These are phyloP conservation scores for Eimeria sp. DNA, from an alignment of 169 alveolate species.

Conservation along the genomic window DNA sequence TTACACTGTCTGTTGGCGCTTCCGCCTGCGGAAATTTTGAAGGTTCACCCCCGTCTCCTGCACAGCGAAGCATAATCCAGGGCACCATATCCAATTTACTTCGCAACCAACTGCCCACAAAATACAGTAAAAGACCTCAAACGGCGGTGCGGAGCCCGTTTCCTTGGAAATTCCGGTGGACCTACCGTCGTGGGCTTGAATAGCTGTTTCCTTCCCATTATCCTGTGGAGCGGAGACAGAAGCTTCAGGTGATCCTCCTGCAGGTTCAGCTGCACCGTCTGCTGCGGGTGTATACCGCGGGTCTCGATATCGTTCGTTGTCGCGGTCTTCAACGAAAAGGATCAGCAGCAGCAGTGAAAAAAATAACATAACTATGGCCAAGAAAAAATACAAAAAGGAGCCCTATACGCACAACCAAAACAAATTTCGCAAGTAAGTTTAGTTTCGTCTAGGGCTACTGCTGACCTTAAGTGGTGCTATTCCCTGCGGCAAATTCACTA, in stretches of 20 bases:
- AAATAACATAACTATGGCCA: conserved; percentile 33
- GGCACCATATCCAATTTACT: background rate
- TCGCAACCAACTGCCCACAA: background rate
- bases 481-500: background rate
- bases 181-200: background rate
- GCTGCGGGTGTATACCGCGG: conserved; percentile 1
- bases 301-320: background rate
- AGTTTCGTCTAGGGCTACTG: background rate
- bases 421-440: background rate
- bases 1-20: background rate
- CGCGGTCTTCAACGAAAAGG: conserved; percentile 18
- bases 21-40: background rate
- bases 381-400: background rate
- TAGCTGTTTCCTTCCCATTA: background rate
- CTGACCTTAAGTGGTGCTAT: background rate
- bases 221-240: background rate
- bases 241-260: background rate
- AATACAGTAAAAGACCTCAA: background rate
- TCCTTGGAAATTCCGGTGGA: background rate
- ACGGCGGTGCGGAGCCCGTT: background rate
- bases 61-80: background rate
- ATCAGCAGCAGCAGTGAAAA: conserved; percentile 14
- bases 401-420: background rate
- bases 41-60: background rate
- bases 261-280: background rate